Evolutionary conservation across 2,329 filamentous ascomycete genomes (phyloP), one percentile per base, ranked within the genome.

Genomic region (Aspergillus sp.): DNA sequence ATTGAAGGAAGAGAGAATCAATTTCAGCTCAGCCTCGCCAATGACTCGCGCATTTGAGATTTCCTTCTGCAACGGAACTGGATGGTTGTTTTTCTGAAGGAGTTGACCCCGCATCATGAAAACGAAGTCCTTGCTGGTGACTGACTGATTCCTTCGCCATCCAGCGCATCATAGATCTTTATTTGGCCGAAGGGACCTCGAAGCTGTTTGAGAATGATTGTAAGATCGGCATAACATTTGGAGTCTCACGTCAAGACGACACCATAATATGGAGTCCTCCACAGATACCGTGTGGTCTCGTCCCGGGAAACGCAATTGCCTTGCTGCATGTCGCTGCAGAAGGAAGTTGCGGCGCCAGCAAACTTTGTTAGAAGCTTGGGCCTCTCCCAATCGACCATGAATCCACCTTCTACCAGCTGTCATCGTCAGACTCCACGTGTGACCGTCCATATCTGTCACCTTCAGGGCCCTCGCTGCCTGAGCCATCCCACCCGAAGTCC

Each of bases 401-500:
- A 44, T 44, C 27, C 20, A 24, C 13, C 24, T 7, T 50, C 45
- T 61, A 63, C 55, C 62, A 63, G 41, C 60, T 63, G 45, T 64
- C 61, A 45, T 70, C 68, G 51, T 71, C 68, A 33, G 68, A 70
- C 53, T 73, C 67, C 51, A 68, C 63, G 60, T 72, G 64, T 44
- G 46, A 55, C 51, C 59, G 62, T 48, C 60, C 56, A 33, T 56
- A 52, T 17, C 64, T 59, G 60, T 46, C 59, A 54, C 6, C 24
- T 9, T 19, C 46, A n/a, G 34, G 46, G 52, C 63, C 64, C 49
- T 75, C 73, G 56, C 65, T 70, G 19, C 66, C 70, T 40, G 68
- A 74, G 42, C 73, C 70, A 46, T 74, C 70, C 42, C 74, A 64
- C 55, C 77, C 76, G 62, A 69, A 79, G 19, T 78, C 75, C 54